phyloP scores from a whole-genome alignment of 169 alveolate species.

The Cryptosporidium ubiquitum region DNA sequence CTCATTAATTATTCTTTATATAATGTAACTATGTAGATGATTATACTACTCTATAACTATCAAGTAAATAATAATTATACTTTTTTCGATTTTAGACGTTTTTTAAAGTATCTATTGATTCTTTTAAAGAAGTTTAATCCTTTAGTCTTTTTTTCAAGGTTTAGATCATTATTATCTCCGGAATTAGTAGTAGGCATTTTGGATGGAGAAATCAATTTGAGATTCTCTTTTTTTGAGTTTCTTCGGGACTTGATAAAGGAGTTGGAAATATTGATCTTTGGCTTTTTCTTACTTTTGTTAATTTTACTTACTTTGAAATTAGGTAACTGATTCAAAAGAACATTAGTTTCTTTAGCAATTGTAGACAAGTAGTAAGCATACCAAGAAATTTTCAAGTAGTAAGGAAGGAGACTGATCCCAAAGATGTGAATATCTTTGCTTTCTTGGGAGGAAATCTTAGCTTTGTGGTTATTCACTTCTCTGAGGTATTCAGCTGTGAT shows the following conservation, averaged over 20 bases:
- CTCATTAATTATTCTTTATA: slow-evolving; percentile 14
- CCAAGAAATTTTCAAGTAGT: slow-evolving; percentile 36
- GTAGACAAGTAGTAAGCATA: background rate
- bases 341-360: background rate
- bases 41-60: background rate
- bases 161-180: background rate
- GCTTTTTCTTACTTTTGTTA: background rate
- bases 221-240: background rate
- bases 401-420: slow-evolving; percentile 17
- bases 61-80: background rate
- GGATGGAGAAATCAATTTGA: background rate
- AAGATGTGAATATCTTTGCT: background rate
- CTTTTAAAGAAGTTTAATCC: background rate
- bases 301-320: background rate
- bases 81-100: background rate
- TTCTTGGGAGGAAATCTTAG: background rate
- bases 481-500: slow-evolving; percentile 24
- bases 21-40: background rate
- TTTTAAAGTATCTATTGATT: background rate
- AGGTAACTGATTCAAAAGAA: slow-evolving; percentile 27
- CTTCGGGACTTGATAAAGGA: background rate
- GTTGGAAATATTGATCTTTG: background rate
- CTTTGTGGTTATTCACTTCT: background rate
- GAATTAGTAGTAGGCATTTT: background rate
- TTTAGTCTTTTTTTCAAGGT: background rate